A percentile compares a stretch with the other conserved stretches of the same genome.
phyloP scores from a whole-genome alignment of 345 rosid genomes.

The Acer saccharum region DNA sequence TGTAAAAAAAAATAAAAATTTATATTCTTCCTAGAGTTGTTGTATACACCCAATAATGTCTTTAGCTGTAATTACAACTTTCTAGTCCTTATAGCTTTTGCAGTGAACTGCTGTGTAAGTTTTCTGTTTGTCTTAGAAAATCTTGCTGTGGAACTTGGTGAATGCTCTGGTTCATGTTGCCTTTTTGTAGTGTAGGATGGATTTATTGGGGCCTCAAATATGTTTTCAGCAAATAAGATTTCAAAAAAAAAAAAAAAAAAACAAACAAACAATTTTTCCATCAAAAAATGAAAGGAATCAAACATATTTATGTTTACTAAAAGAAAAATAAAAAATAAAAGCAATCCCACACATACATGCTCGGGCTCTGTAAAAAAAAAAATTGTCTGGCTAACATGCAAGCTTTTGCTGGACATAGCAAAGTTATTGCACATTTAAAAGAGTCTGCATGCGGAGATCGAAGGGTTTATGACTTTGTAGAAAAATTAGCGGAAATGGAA shows the following conservation, averaged over 20 bases:
- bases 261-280: too few species aligned
- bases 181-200: background rate
- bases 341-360: too few species aligned
- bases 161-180: background rate
- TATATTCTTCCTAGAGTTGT: background rate
- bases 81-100: background rate
- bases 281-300: too few species aligned
- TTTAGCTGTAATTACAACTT: conserved; percentile 15
- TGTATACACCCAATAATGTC: conserved; percentile 15
- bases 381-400: too few species aligned
- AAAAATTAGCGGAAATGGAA: conserved; percentile 16
- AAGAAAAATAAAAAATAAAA: too few species aligned
- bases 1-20: background rate
- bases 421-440: too few species aligned
- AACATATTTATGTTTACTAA: too few species aligned
- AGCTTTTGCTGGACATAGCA: too few species aligned
- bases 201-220: too few species aligned
- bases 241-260: too few species aligned
- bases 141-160: background rate
- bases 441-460: background rate
- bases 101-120: background rate
- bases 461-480: conserved; percentile 18
- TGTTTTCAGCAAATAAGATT: too few species aligned
- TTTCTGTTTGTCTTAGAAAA: background rate
- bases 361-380: too few species aligned